Evolutionary conservation across 192 early-diverging fungal genomes (phyloP).

Genomic region (Gryganskiella cystojenkinii): DNA sequence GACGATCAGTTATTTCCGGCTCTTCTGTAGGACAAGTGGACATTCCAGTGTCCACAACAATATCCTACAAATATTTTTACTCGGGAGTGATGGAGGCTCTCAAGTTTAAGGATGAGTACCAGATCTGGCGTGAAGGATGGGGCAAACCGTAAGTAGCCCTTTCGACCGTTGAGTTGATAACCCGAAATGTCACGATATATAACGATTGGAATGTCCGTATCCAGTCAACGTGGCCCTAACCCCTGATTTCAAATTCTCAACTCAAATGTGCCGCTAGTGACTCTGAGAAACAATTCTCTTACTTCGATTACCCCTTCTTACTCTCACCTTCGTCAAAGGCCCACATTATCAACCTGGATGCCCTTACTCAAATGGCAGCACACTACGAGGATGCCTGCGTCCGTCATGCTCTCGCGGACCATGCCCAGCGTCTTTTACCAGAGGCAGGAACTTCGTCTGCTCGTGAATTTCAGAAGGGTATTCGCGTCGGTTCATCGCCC

Average conservation of each 20-base stretch:
- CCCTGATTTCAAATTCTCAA: too few relatives aligned
- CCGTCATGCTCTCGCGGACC: conserved; percentile 80
- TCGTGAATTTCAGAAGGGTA: conserved; percentile 63
- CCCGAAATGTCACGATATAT: too few relatives aligned
- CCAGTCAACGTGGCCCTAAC: too few relatives aligned
- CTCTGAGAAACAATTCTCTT: conserved; percentile 65
- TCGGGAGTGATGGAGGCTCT: conserved; percentile 56
- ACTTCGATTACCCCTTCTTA: conserved; percentile 77
- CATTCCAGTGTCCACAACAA: conserved; percentile 11
- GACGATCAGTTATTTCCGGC: conserved; percentile 49
- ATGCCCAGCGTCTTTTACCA: conserved; percentile 75
- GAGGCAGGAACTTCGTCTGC: conserved; percentile 57
- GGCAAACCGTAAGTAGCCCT: conserved; percentile 43
- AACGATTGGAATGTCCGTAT: too few relatives aligned
- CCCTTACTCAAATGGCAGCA: conserved; percentile 79
- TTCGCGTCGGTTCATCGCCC: conserved; percentile 74
- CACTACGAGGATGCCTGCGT: conserved; percentile 88
- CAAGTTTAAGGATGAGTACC: conserved; percentile 85
- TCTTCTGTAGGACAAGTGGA: conserved; percentile 48
- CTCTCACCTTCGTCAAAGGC: conserved; percentile 75
- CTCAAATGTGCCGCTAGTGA: conserved; percentile 24
- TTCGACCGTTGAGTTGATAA: too few relatives aligned
- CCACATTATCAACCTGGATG: conserved; percentile 78
- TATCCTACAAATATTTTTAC: conserved; percentile 49
- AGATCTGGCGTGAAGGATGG: conserved; percentile 70